A percentile compares a stretch with the other conserved stretches of the same genome.
Evolutionary conservation across 192 early-diverging fungal species (phyloP).

Genomic region (Cetraspora pellucida): DNA sequence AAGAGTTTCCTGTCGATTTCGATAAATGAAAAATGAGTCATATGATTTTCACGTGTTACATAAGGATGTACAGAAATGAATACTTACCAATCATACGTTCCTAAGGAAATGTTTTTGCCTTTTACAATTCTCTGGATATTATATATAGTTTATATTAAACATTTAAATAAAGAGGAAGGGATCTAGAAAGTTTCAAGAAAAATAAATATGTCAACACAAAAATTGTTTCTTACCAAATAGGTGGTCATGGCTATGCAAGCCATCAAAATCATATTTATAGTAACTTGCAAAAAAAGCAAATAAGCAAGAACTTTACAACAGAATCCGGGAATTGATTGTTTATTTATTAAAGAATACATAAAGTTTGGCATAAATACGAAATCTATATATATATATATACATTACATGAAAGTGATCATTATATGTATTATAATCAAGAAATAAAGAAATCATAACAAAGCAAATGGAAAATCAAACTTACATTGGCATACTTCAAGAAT

Average conservation of each 20-base stretch:
- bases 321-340: background rate
- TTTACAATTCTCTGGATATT: background rate
- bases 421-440: background rate
- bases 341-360: background rate
- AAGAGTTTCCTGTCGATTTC: background rate
- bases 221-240: background rate
- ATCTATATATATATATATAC: background rate
- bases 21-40: background rate
- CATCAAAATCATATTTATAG: background rate
- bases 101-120: background rate
- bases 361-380: conserved; percentile 9
- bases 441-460: too few relatives aligned
- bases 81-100: conserved; percentile 9
- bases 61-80: too few relatives aligned
- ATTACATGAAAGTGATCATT: too few relatives aligned
- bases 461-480: background rate
- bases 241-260: conserved; percentile 2
- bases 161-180: background rate
- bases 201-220: too few relatives aligned
- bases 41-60: background rate
- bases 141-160: background rate
- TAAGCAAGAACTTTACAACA: background rate
- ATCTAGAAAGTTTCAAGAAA: too few relatives aligned
- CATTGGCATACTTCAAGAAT: background rate
- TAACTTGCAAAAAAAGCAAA: background rate